Evolutionary conservation across 2,329 filamentous ascomycete species (phyloP).

Genomic region (Fusarium cyanostomum): DNA sequence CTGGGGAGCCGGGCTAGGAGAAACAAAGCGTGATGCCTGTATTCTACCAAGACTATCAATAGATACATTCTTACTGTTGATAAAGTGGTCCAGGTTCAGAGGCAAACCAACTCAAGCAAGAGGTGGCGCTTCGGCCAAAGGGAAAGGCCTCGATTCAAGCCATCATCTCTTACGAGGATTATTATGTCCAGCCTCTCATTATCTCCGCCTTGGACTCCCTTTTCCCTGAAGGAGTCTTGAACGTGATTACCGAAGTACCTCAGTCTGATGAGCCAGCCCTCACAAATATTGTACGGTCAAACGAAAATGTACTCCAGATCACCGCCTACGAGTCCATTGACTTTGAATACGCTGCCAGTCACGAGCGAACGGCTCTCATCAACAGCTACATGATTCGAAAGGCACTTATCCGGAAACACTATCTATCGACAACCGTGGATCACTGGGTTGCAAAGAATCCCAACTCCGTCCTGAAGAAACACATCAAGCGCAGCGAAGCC

Average conservation of each 20-base stretch:
- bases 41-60: slow-evolving; percentile 45
- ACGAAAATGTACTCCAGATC: slow-evolving; percentile 75
- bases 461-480: slow-evolving; percentile 69
- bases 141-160: slow-evolving; percentile 60
- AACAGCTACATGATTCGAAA: slow-evolving; percentile 97
- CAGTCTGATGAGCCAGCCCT: slow-evolving; percentile 48
- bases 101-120: slow-evolving; percentile 17
- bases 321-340: slow-evolving; percentile 87
- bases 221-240: slow-evolving; percentile 64
- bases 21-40: slow-evolving; percentile 40
- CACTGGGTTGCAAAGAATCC: slow-evolving; percentile 90
- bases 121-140: slow-evolving; percentile 36
- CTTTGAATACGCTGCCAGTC: slow-evolving; percentile 76
- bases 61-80: slow-evolving; percentile 50
- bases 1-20: slow-evolving; percentile 24
- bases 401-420: slow-evolving; percentile 96
- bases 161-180: slow-evolving; percentile 83
- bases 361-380: slow-evolving; percentile 71
- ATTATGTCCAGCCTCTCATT: slow-evolving; percentile 89
- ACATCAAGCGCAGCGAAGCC: slow-evolving; percentile 81
- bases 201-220: slow-evolving; percentile 73
- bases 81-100: slow-evolving; percentile 41
- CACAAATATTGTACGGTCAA: slow-evolving; percentile 47
- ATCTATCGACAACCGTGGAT: slow-evolving; percentile 82
- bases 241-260: slow-evolving; percentile 61